These are phyloP conservation scores for Cryptococcus sp. DNA, from an alignment of 1,284 basidiomycete genomes.

Conservation along the genomic window DNA sequence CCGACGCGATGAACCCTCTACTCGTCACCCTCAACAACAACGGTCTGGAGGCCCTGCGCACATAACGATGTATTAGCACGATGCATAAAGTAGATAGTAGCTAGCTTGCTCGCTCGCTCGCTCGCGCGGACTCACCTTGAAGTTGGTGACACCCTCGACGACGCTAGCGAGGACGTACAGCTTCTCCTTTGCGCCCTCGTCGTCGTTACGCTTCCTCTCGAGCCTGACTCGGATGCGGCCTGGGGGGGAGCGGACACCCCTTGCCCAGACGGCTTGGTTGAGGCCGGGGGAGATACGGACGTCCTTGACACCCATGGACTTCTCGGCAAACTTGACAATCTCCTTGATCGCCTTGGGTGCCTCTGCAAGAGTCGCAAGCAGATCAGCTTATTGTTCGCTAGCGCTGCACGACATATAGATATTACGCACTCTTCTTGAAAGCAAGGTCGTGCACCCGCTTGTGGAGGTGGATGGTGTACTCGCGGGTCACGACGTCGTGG, in stretches of 20 bases:
- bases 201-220: constrained; percentile 92
- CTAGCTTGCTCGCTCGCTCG: background rate
- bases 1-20: constrained; percentile 20
- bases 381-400: background rate
- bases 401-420: background rate
- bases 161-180: constrained; percentile 87
- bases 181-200: constrained; percentile 96
- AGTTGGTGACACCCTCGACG: constrained; percentile 70
- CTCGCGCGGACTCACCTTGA: constrained; percentile 67
- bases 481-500: constrained; percentile 92
- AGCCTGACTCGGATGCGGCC: constrained; percentile 86
- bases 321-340: constrained; percentile 82
- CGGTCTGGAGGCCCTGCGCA: constrained; percentile 74
- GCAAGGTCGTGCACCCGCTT: constrained; percentile 85
- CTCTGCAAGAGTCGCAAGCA: constrained; percentile 31
- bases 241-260: constrained; percentile 80
- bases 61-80: background rate
- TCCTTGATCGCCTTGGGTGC: constrained; percentile 93
- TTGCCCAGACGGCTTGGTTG: constrained; percentile 90
- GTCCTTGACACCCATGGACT: constrained; percentile 90
- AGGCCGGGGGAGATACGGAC: constrained; percentile 89
- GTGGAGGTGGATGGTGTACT: constrained; percentile 95
- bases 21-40: constrained; percentile 70
- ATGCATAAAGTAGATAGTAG: constrained; percentile 1
- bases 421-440: constrained; percentile 77